Percentiles rank a stretch among this genome's conserved stretches.
Evolutionary conservation across 208 protist genomes (phyloP).

Genomic region (Acanthamoeba sp.): DNA sequence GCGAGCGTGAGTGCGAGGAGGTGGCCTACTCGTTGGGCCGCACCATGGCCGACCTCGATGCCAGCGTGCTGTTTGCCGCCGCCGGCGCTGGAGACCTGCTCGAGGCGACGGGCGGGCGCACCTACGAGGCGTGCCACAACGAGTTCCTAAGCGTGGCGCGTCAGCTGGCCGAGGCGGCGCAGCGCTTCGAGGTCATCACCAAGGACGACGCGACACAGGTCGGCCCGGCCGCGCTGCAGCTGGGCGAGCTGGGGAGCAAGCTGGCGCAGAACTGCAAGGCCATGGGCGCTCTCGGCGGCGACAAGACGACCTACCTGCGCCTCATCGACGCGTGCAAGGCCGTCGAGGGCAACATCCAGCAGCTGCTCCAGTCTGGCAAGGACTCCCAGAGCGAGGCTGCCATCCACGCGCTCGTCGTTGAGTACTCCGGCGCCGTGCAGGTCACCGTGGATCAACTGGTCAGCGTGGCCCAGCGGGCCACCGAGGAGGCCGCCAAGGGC

Average conservation of each 20-base stretch:
- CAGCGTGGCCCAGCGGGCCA: conserved; percentile 6
- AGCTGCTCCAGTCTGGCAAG: conserved; percentile 59
- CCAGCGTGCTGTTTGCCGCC: conserved; percentile 55
- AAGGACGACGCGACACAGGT: conserved; percentile 4
- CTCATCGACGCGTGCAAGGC: conserved; percentile 73
- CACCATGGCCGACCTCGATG: conserved; percentile 65
- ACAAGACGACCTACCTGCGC: conserved; percentile 44
- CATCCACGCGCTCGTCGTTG: conserved; percentile 17
- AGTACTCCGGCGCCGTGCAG: not conserved
- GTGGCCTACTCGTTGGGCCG: conserved; percentile 34
- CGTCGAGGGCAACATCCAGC: conserved; percentile 18
- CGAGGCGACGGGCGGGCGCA: not conserved
- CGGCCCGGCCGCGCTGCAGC: not conserved
- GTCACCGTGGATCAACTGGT: not conserved
- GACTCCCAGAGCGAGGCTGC: conserved; percentile 24
- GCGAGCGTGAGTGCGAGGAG: conserved; percentile 73
- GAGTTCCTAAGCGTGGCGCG: not conserved
- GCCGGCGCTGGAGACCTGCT: conserved; percentile 22
- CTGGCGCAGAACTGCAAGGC: conserved; percentile 68
- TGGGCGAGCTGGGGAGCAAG: conserved; percentile 6
- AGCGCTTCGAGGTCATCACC: not conserved
- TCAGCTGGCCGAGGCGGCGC: not conserved
- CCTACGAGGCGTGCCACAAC: conserved; percentile 52
- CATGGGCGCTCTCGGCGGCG: conserved; percentile 41
- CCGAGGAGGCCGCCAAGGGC: conserved; percentile 22